These are phyloP conservation scores for Asterella californica DNA, from an alignment of 225 moss, liverwort and hornwort species.

Conservation along the genomic window DNA sequence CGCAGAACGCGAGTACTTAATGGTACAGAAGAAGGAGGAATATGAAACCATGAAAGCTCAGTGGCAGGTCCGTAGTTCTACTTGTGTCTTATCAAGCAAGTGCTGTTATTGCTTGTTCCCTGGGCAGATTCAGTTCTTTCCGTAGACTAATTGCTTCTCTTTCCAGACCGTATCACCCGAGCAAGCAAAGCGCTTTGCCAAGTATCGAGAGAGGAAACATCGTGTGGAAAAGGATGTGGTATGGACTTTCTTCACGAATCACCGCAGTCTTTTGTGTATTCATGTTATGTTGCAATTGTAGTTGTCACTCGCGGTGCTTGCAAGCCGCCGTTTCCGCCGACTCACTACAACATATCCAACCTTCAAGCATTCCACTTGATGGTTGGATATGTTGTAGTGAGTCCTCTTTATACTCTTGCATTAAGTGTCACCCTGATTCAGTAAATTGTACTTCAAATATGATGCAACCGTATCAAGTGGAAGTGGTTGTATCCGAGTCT, in stretches of 20 bases:
- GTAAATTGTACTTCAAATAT: too few species aligned
- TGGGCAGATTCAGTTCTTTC: not conserved
- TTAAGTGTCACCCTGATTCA: too few species aligned
- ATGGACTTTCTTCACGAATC: constrained; percentile 14
- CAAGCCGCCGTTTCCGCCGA: too few species aligned
- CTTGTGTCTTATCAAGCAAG: not conserved
- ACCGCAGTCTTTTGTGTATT: not conserved
- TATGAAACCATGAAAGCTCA: constrained; percentile 71
- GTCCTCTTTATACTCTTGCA: not conserved
- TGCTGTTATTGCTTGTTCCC: not conserved
- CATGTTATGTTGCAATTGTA: not conserved
- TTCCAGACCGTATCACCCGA: constrained; percentile 85
- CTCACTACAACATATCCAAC: too few species aligned
- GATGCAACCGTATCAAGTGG: not conserved
- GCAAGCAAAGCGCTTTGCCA: constrained; percentile 96
- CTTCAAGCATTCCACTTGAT: too few species aligned
- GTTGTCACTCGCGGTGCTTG: not conserved
- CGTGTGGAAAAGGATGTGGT: constrained; percentile 99
- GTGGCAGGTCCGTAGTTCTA: constrained; percentile 64
- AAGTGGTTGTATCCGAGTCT: too few species aligned
- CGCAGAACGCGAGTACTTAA: constrained; percentile 61
- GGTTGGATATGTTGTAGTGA: too few species aligned
- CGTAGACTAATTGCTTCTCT: not conserved
- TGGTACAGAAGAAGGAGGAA: constrained; percentile 62
- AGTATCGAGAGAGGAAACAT: constrained; percentile 94